Percentiles rank a stretch among this genome's conserved stretches.
phyloP scores from a whole-genome alignment of 2,329 filamentous ascomycete species.

The Neonectria neomacrospora region DNA sequence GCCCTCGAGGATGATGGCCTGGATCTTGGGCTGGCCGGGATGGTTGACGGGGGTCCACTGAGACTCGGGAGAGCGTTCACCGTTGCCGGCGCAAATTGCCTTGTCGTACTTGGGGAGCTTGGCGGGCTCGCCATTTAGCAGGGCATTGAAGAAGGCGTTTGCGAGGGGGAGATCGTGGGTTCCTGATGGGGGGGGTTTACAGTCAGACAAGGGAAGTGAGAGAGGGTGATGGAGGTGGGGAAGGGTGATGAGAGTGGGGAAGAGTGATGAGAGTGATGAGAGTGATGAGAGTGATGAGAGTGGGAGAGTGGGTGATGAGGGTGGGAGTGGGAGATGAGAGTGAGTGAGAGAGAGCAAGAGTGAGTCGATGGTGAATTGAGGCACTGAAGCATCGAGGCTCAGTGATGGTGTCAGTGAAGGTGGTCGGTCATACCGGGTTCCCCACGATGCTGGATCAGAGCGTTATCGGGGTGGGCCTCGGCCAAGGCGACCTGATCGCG shows the following conservation, averaged over 20 bases:
- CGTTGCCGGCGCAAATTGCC: conserved; percentile 77
- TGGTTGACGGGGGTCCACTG: conserved; percentile 71
- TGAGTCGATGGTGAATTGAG: no score
- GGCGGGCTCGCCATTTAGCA: conserved; percentile 64
- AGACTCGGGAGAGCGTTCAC: conserved; percentile 74
- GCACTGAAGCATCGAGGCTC: neutral
- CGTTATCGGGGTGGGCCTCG: conserved; percentile 73
- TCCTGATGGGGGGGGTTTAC: conserved; percentile 41
- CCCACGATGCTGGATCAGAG: conserved; percentile 82
- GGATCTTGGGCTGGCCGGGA: conserved; percentile 59
- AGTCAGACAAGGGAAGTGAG: conserved; percentile 15
- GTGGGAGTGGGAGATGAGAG: no score
- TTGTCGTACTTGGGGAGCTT: conserved; percentile 85
- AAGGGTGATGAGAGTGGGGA: no score
- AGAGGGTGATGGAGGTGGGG: neutral
- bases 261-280: no score
- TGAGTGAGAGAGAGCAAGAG: no score
- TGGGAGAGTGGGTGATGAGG: no score
- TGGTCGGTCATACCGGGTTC: conserved; percentile 69
- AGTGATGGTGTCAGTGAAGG: neutral
- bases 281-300: no score
- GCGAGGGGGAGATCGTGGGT: conserved; percentile 81
- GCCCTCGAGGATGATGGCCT: conserved; percentile 85
- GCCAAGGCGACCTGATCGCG: conserved; percentile 74
- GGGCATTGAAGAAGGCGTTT: conserved; percentile 67